Percentiles rank a stretch among this genome's conserved stretches.
Conservation (phyloP, 2,329 filamentous ascomycete species). For the Podosphaera xanthii region DNA sequence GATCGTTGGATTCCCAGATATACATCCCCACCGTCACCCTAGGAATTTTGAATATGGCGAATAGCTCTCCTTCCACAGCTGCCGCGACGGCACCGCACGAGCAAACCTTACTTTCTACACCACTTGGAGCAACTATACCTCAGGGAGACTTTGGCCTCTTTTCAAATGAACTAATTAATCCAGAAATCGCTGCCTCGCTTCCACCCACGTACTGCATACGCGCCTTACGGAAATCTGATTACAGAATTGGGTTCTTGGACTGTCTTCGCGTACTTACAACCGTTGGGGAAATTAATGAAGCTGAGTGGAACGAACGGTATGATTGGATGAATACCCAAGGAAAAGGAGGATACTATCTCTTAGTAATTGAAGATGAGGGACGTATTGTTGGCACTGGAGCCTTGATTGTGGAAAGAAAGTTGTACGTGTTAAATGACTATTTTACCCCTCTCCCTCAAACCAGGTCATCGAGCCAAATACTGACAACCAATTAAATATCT, state of each 20-base stretch:
- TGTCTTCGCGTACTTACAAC: conserved; percentile 79
- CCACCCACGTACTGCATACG: conserved; percentile 68
- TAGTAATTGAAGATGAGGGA: conserved; percentile 51
- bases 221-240: conserved; percentile 58
- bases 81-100: too few species aligned
- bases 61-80: too few species aligned
- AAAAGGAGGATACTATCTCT: conserved; percentile 57
- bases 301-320: conserved; percentile 57
- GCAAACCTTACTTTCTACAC: too few species aligned
- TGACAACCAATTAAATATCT: not conserved
- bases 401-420: conserved; percentile 82
- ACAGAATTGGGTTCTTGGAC: conserved; percentile 63
- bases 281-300: conserved; percentile 63
- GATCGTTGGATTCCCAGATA: too few species aligned
- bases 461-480: not conserved
- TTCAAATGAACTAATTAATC: conserved; percentile 51
- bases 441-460: not conserved
- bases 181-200: conserved; percentile 45
- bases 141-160: conserved; percentile 40
- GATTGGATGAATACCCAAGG: conserved; percentile 48
- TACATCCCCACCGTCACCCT: too few species aligned
- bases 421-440: conserved; percentile 29
- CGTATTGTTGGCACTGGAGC: conserved; percentile 74
- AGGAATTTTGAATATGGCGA: too few species aligned
- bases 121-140: too few species aligned